Evolutionary conservation across 2,329 filamentous ascomycete species (phyloP).

Genomic region (Saccharata proteae): DNA sequence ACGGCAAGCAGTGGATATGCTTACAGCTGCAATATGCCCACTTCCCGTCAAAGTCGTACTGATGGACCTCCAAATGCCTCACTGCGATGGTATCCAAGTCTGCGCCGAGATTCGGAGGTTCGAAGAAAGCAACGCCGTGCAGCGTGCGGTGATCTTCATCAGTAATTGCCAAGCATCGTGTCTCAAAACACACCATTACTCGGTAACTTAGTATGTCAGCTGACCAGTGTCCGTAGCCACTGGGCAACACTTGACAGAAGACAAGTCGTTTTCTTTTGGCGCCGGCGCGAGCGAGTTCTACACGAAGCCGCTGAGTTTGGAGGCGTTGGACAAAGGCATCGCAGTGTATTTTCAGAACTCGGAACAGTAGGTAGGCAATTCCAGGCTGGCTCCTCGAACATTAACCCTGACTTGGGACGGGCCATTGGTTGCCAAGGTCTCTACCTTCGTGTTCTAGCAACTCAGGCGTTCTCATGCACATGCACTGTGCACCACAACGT

Average conservation of each 20-base stretch:
- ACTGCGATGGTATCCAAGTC: slow-evolving; percentile 30
- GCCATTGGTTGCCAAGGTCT: no score
- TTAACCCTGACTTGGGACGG: no score
- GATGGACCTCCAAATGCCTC: slow-evolving; percentile 35
- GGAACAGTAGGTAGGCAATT: no score
- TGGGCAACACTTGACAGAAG: slow-evolving; percentile 23
- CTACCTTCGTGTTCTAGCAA: no score
- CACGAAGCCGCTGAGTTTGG: slow-evolving; percentile 26
- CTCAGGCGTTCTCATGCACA: no score
- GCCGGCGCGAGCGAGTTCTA: slow-evolving; percentile 26
- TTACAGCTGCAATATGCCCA: no score
- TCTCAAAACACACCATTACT: neutral
- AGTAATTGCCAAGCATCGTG: neutral
- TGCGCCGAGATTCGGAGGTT: slow-evolving; percentile 27
- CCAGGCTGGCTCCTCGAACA: no score
- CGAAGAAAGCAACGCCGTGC: slow-evolving; percentile 11
- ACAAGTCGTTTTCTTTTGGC: slow-evolving; percentile 21
- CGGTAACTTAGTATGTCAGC: neutral
- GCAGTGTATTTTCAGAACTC: slow-evolving; percentile 2
- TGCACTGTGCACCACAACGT: no score
- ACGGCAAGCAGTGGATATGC: slow-evolving; percentile 34
- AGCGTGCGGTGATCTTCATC: slow-evolving; percentile 23
- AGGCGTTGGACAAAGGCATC: slow-evolving; percentile 10
- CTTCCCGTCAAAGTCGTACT: slow-evolving; percentile 30
- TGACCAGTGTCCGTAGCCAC: slow-evolving; percentile 17